Conservation (phyloP, 768 basidiomycete genomes). For the Leccinum ochraceum region DNA sequence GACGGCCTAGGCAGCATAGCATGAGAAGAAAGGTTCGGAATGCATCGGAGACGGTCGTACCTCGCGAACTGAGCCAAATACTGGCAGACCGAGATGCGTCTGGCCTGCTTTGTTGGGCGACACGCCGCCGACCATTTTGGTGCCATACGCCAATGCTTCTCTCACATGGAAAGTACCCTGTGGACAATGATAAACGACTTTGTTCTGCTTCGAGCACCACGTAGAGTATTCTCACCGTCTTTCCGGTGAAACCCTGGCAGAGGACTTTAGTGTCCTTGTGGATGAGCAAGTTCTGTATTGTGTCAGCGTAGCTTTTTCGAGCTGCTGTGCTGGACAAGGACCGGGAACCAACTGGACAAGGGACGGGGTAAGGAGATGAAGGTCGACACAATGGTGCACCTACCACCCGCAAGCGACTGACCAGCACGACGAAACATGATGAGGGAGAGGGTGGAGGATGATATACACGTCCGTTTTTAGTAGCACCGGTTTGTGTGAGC, state of each 20-base stretch:
- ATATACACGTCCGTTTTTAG: slow-evolving; percentile 10
- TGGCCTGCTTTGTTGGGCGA: slow-evolving; percentile 96
- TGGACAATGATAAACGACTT: slow-evolving; percentile 7
- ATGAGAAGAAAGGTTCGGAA: slow-evolving; percentile 3
- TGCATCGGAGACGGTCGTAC: slow-evolving; percentile 41
- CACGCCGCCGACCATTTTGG: slow-evolving; percentile 97
- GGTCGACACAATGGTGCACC: slow-evolving; percentile 15
- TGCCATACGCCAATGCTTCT: slow-evolving; percentile 93
- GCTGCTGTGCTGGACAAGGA: slow-evolving; percentile 77
- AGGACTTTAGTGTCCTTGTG: slow-evolving; percentile 92
- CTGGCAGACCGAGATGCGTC: slow-evolving; percentile 91
- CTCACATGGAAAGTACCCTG: slow-evolving; percentile 96
- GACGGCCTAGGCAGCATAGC: slow-evolving; percentile 66
- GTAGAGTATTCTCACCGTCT: slow-evolving; percentile 63
- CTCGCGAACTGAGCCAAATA: slow-evolving; percentile 91
- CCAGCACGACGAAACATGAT: slow-evolving; percentile 61
- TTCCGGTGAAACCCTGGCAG: slow-evolving; percentile 94
- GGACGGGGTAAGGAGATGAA: neutral
- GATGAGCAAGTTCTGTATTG: slow-evolving; percentile 88
- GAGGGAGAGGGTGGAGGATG: slow-evolving; percentile 3
- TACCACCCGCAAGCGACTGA: slow-evolving; percentile 58
- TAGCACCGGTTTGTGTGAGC: slow-evolving; percentile 15
- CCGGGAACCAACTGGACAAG: slow-evolving; percentile 61
- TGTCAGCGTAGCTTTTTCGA: slow-evolving; percentile 82
- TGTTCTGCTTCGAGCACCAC: neutral